Conservation (phyloP, 2,329 filamentous ascomycete genomes). For the Beauveria rudraprayagi region DNA sequence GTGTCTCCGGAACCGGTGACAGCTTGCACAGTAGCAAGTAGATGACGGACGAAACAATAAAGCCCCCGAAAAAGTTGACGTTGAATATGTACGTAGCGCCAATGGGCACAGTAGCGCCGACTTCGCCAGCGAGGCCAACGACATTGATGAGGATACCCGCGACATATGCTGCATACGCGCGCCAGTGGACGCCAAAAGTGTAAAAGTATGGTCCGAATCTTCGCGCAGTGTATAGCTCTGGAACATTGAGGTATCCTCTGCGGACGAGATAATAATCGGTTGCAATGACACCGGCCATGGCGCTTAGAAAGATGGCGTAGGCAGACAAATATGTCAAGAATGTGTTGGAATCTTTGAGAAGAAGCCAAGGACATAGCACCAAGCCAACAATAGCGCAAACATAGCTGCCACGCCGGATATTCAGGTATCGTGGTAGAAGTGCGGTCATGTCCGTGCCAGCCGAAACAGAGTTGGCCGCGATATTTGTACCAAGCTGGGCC, state of each 20-base stretch:
- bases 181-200: slow-evolving; percentile 68
- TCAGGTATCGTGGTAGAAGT: slow-evolving; percentile 71
- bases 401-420: slow-evolving; percentile 80
- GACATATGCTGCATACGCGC: slow-evolving; percentile 76
- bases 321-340: slow-evolving; percentile 89
- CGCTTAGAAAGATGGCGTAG: slow-evolving; percentile 86
- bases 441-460: slow-evolving; percentile 80
- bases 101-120: slow-evolving; percentile 63
- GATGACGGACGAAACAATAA: slow-evolving; percentile 55
- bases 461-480: slow-evolving; percentile 78
- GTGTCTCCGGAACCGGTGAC: slow-evolving; percentile 66
- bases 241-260: slow-evolving; percentile 70
- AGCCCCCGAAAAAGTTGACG: slow-evolving; percentile 83
- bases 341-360: slow-evolving; percentile 66
- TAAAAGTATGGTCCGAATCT: slow-evolving; percentile 64
- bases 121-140: slow-evolving; percentile 78
- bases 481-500: slow-evolving; percentile 82
- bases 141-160: slow-evolving; percentile 82
- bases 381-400: slow-evolving; percentile 73
- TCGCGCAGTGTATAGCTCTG: slow-evolving; percentile 68
- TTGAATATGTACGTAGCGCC: slow-evolving; percentile 83
- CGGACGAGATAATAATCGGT: slow-evolving; percentile 83
- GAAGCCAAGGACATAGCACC: slow-evolving; percentile 79
- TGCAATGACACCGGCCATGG: slow-evolving; percentile 85
- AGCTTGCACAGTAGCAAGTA: slow-evolving; percentile 66